Evolutionary conservation across 768 basidiomycete genomes (phyloP).

Genomic region (Boletus reticulatus): DNA sequence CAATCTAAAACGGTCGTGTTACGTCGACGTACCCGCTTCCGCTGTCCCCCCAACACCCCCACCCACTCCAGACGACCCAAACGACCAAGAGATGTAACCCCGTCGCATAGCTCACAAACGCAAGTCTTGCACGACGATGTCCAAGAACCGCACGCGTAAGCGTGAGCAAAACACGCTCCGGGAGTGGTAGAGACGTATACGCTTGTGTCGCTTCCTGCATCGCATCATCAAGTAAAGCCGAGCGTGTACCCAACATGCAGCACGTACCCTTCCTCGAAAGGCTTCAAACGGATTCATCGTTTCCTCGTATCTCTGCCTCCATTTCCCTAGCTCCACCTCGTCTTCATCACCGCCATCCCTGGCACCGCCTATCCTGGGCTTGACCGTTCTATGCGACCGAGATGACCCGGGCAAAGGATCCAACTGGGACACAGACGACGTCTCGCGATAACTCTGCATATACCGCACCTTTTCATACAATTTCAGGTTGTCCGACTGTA

Average conservation of each 20-base stretch:
- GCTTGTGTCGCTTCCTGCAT: slow-evolving; percentile 97
- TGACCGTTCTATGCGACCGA: slow-evolving; percentile 1
- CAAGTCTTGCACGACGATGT: slow-evolving; percentile 84
- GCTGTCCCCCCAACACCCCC: slow-evolving; percentile 63
- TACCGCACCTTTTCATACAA: slow-evolving; percentile 98
- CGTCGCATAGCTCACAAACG: slow-evolving; percentile 86
- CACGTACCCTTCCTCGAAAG: slow-evolving; percentile 90
- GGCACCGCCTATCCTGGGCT: slow-evolving; percentile 1
- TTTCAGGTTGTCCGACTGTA: slow-evolving; percentile 96
- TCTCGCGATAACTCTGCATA: slow-evolving; percentile 94
- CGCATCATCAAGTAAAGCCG: not conserved
- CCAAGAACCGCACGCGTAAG: slow-evolving; percentile 83
- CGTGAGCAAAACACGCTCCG: slow-evolving; percentile 88
- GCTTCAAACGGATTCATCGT: too few relatives aligned
- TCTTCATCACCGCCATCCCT: slow-evolving; percentile 28
- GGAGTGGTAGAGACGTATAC: slow-evolving; percentile 85
- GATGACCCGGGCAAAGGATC: slow-evolving; percentile 58
- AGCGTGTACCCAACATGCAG: not conserved
- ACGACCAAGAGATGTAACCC: slow-evolving; percentile 79
- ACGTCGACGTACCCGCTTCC: slow-evolving; percentile 19
- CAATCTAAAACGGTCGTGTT: slow-evolving; percentile 15
- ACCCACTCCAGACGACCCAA: slow-evolving; percentile 54
- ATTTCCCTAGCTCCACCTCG: slow-evolving; percentile 81
- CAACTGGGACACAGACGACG: slow-evolving; percentile 60
- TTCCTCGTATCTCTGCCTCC: slow-evolving; percentile 87